These are phyloP conservation scores for Trichoderma atrobrunneum DNA, from an alignment of 2,329 filamentous ascomycete genomes.

Conservation along the genomic window DNA sequence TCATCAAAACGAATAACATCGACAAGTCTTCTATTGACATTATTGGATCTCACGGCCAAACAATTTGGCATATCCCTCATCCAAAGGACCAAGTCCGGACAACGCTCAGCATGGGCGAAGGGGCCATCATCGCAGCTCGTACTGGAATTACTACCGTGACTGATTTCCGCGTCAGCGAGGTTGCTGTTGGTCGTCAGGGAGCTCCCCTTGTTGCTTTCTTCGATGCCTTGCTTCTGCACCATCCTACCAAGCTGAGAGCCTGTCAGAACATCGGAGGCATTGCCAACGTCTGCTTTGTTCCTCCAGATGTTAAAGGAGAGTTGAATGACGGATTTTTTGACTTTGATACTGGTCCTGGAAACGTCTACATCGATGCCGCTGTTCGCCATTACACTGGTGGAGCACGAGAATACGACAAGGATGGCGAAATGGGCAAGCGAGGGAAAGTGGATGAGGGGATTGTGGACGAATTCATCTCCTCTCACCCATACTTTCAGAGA, in stretches of 20 bases:
- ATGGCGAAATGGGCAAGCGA: slow-evolving; percentile 41
- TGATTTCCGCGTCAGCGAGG: slow-evolving; percentile 49
- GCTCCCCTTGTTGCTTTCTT: slow-evolving; percentile 50
- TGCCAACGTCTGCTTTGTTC: slow-evolving; percentile 50
- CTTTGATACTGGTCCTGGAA: slow-evolving; percentile 49
- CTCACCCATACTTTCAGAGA: slow-evolving; percentile 40
- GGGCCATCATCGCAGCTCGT: slow-evolving; percentile 49
- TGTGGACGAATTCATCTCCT: slow-evolving; percentile 41
- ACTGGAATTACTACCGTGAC: slow-evolving; percentile 51
- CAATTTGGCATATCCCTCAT: slow-evolving; percentile 55
- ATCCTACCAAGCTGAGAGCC: slow-evolving; percentile 48
- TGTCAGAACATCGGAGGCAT: slow-evolving; percentile 56
- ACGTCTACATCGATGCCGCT: slow-evolving; percentile 31
- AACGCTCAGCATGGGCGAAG: slow-evolving; percentile 56
- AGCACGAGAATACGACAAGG: slow-evolving; percentile 46
- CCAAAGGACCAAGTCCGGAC: slow-evolving; percentile 45
- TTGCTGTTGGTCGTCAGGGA: slow-evolving; percentile 46
- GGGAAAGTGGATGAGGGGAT: slow-evolving; percentile 41
- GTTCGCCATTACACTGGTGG: slow-evolving; percentile 36
- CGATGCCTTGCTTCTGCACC: slow-evolving; percentile 47
- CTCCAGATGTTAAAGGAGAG: slow-evolving; percentile 22
- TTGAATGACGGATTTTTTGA: slow-evolving; percentile 28
- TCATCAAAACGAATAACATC: slow-evolving; percentile 17
- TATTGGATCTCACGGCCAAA: slow-evolving; percentile 57
- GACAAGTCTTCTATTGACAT: slow-evolving; percentile 43